Evolutionary conservation across 495 filamentous ascomycete genomes (phyloP), one percentile per base, ranked within the genome.

Genomic region (Aspergillus biplanus): DNA sequence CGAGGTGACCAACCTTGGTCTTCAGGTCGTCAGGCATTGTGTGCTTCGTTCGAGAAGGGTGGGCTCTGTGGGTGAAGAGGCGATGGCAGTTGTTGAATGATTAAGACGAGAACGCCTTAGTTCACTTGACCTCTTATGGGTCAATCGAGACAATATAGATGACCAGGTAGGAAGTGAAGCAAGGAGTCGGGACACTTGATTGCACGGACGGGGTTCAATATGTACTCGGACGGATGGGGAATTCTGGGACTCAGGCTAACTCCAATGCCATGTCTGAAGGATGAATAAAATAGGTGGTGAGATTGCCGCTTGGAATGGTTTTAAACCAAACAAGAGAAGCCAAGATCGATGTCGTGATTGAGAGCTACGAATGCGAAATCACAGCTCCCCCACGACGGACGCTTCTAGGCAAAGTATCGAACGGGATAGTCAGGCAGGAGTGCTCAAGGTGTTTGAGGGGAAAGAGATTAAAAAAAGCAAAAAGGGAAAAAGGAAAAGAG

Each of bases 1-100:
- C 73, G 56, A 78, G 76, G 68, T 89, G 89, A 71, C 92, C 89
- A 61, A 90, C 57, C 73, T 89, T 89, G 62, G 83, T 78, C 32
- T 75, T 47, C 7, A 68, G 62, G 27, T 75, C 77, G 53, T 70
- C 65, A 53, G 76, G 60, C 81, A 82, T 84, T 65, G 55, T 71
- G 56, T 53, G 34, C 35, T 9, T 49, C n/a, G 11, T 44, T 12
- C 0, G 39, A 31, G 11, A 50, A 7, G n/a, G 4, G 39, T 44
- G n/a, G 47, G 47, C 16, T 8, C 7, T 13, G 47, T 1, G 6
- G 16, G 16, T 50, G 47, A 27, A 27, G 21, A 27, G 21, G 21
- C 21, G 21, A 27, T 27, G 21, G 21, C 21, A 27, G 2, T 27
- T 27, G 21, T 27, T 27, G 21, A 27, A 27, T 27, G 21, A 11